These are phyloP conservation scores for Letharia lupina DNA, from an alignment of 495 filamentous ascomycete species.

Conservation along the genomic window DNA sequence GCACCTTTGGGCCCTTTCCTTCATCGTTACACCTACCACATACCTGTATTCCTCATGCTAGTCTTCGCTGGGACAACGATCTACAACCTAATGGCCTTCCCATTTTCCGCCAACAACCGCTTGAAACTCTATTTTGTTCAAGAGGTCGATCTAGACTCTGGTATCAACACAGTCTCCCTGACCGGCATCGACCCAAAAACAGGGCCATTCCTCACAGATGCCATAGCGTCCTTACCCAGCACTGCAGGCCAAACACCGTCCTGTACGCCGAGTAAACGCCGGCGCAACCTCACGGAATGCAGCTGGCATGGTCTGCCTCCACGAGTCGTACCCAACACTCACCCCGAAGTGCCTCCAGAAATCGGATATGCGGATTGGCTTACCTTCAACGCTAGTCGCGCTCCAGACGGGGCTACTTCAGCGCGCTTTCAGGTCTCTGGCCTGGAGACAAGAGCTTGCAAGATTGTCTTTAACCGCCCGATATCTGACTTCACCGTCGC, in stretches of 20 bases:
- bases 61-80: conserved; percentile 69
- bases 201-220: conserved; percentile 57
- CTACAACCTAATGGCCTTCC: conserved; percentile 84
- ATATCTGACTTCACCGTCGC: conserved; percentile 54
- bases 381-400: conserved; percentile 50
- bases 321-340: conserved; percentile 39
- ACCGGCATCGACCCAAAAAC: conserved; percentile 43
- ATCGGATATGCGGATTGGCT: conserved; percentile 51
- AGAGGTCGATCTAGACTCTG: conserved; percentile 66
- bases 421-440: conserved; percentile 54
- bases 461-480: conserved; percentile 52
- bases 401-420: conserved; percentile 33
- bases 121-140: conserved; percentile 87
- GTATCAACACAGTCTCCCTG: conserved; percentile 58
- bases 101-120: conserved; percentile 68
- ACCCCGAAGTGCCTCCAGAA: conserved; percentile 38
- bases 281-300: conserved; percentile 51
- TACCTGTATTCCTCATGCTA: conserved; percentile 67
- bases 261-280: conserved; percentile 37
- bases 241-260: conserved; percentile 51
- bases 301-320: conserved; percentile 62
- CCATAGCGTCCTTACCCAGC: conserved; percentile 61
- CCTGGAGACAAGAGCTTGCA: conserved; percentile 62
- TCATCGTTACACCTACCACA: conserved; percentile 74
- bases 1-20: conserved; percentile 74